Evolutionary conservation across 2,329 filamentous ascomycete species (phyloP), one percentile per base, ranked within the genome.

Genomic region (Talaromyces islandicus): DNA sequence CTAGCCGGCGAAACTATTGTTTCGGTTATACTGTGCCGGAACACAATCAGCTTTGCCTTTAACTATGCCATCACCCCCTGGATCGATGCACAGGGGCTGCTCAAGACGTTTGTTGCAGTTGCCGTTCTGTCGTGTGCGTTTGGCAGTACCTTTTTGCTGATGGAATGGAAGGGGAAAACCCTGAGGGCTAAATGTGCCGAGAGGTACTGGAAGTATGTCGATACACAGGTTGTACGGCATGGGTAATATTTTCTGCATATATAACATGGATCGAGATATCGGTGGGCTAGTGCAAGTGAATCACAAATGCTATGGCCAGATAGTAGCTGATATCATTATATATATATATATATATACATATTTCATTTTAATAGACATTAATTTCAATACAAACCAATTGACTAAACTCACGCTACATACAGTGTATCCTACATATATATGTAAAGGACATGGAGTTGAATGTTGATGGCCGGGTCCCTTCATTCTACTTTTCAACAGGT

Each of bases 11-110:
- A 83, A 64, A 77, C 79, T 1, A 77, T 82, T 60, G 76, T 81
- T 9, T 78, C 79, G 3, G 78, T 82, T 11, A 82, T 82, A 38
- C 63, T 82, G 1, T 70, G 79, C 12, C 69, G 80, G 10, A 82
- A 82, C 62, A 81, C 6, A 2, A 56, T 63, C 24, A 63, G 61
- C 46, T 63, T 63, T 54, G 61, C 52, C 11, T 73, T 82, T 30
- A 73, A 75, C 29, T 84, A 85, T 66, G 81, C 81, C 17, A 74
- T 80, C 29, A 80, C 78, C 0, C 78, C 78, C 0, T 80, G 78
- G 78, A 66, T 80, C 1, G 72, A 69, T 5, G 66, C 73, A 5
- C 66, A 78, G 54, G 78, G 78, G 0, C 71, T 74, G 29, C 75
- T 78, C 48, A 78, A 79, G 59, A 75, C 76, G 4, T 80, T 80